Base-by-base conservation (phyloP, 176 grass and related monocot genomes). In the Musa beccarii region DNA sequence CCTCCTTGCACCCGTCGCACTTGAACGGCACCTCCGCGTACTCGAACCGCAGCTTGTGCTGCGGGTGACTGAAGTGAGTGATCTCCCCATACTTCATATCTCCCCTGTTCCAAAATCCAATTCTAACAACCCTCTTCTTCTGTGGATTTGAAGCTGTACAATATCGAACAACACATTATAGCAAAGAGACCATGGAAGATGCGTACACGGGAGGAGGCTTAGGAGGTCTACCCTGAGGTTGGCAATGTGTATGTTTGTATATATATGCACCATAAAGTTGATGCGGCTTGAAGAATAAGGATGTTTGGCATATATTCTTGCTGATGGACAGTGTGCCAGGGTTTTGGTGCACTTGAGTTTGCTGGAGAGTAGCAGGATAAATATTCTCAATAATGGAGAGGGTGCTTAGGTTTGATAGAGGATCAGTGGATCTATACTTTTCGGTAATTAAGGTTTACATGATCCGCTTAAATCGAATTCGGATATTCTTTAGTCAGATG, bases 1-100 rank as follows among this genome's bases (percentile, higher is more conserved):
- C 80, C 85, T 98, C 94, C 57, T 80, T 83, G 89, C 94, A 98
- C 2, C 94, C 94, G 20, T 98, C 94, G 67, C 94, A 98, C 59
- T 89, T 89, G 88, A 93, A 98, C 49, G 90, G 90, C 26, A 83
- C 83, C 59, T 91, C 90, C 15, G 76, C 54, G 79, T 93, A 89
- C 84, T 86, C 86, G 11, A 91, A 84, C n/a, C 90, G 84, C 0
- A 98, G 90, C 10, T 89, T 89, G 80, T 98, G 95, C 78, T 98
- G 90, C 26, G 95, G 90, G 82, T 98, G 95, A 84, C 90, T 91
- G 75, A 89, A 91, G 76, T 98, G 90, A 24, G 55, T 52, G 84
- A 93, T 73, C 84, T 93, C 95, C 66, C 86, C 90, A 75, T 93
- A 98, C 80, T 79, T 98, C 93, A 93, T 97, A 19, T 21, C 11